Base-by-base conservation (phyloP, 176 grass and related monocot genomes). In the Zizania latifolia region DNA sequence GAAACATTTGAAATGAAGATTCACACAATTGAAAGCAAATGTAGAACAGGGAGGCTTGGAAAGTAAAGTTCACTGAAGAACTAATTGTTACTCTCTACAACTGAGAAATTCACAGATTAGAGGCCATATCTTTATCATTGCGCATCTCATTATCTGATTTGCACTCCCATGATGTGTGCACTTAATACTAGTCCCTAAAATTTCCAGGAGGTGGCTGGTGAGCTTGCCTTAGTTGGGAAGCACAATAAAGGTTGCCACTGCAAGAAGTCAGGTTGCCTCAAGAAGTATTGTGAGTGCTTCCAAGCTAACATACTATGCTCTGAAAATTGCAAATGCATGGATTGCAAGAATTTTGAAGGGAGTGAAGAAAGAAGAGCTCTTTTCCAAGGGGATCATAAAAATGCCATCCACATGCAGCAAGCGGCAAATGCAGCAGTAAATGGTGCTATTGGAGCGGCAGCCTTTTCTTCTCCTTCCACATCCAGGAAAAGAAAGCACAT, bases 231-330 rank as follows among this genome's bases (percentile, higher is more conserved):
- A 78, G 79, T 88, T 56, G 95, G 89, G 78, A 94, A 92, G 76
- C 95, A 99, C 70, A 99, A 99, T 78, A 99, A 94, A 85, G 92
- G 95, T 24, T 99, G 95, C 72, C 95, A 99, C 65, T 99, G 95
- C 85, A 99, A 94, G 84, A 99, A 99, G 53, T 99, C 95, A 56
- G 92, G 95, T 32, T 99, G 95, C 82, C 86, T 99, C 39, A 99
- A 99, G 84, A 99, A 94, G 76, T 99, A 99, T 39, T 99, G 95
- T 23, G 95, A 99, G 33, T 99, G 95, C 76, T 99, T 99, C 64
- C 95, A 99, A 81, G 95, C 95, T 69, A 92, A 92, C 71, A 94
- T 99, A 73, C 95, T 94, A 43, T 99, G 95, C 68, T 99, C 95
- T 35, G 92, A 99, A 56, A 99, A 99, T 81, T 99, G 95, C 81